Conservation (phyloP, 805 yeast genomes). For the Limtongozyma cylindracea region DNA sequence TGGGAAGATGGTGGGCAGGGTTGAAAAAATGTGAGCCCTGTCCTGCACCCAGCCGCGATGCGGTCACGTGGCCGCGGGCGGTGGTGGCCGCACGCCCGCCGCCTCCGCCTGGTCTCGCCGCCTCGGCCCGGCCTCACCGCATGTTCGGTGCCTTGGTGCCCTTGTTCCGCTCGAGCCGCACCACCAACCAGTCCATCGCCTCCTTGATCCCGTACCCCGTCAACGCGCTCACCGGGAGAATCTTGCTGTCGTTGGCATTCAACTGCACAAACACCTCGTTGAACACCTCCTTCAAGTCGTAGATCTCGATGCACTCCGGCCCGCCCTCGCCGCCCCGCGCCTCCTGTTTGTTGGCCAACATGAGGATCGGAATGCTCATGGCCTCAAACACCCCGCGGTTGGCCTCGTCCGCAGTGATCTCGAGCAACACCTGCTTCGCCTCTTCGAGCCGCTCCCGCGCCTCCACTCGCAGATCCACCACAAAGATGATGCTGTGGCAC, state of each 20-base stretch:
- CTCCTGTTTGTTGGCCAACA: slow-evolving; percentile 94
- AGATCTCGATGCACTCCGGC: slow-evolving; percentile 20
- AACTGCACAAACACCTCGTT: slow-evolving; percentile 59
- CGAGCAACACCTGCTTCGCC: slow-evolving; percentile 38
- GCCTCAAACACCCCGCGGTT: slow-evolving; percentile 9
- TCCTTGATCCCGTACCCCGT: slow-evolving; percentile 68
- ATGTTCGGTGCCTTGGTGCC: slow-evolving; percentile 31
- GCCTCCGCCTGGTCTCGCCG: too few relatives aligned
- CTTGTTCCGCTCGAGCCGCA: slow-evolving; percentile 46
- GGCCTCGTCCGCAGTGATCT: slow-evolving; percentile 14
- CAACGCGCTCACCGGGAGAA: slow-evolving; percentile 71
- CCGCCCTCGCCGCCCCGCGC: too few relatives aligned
- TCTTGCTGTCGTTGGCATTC: slow-evolving; percentile 78
- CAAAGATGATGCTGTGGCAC: slow-evolving; percentile 81
- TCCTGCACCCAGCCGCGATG: too few relatives aligned
- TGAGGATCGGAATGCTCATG: slow-evolving; percentile 63
- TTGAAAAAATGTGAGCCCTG: too few relatives aligned
- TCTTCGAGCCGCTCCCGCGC: slow-evolving; percentile 67
- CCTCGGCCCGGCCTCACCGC: slow-evolving; percentile 5
- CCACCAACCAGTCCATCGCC: slow-evolving; percentile 71
- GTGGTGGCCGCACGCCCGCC: too few relatives aligned
- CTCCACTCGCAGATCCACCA: slow-evolving; percentile 81
- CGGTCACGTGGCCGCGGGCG: too few relatives aligned
- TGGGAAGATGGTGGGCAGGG: too few relatives aligned
- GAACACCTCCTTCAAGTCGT: slow-evolving; percentile 53